Percentiles rank a stretch among this genome's conserved stretches.
phyloP scores from a whole-genome alignment of 169 alveolate species.

The Toxoplasma gondii region DNA sequence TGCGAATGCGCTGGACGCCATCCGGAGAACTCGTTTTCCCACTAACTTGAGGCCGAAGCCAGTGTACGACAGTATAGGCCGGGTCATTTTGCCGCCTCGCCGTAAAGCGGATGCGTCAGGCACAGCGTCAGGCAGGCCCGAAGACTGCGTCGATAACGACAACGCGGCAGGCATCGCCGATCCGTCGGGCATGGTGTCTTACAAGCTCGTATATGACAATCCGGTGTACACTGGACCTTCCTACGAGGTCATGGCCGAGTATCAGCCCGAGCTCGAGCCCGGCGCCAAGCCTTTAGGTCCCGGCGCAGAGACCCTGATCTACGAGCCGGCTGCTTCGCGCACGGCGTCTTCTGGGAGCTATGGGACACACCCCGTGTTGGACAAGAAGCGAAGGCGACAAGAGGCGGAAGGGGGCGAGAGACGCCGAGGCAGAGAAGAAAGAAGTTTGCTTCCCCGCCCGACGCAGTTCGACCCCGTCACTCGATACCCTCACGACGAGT shows the following conservation, averaged over 20 bases:
- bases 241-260: slow-evolving; percentile 5
- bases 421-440: background rate
- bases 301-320: background rate
- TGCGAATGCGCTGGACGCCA: background rate
- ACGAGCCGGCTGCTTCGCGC: background rate
- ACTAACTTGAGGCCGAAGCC: background rate
- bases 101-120: background rate
- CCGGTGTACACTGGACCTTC: background rate
- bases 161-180: too few relatives aligned
- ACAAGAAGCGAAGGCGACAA: background rate
- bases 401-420: background rate
- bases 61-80: background rate
- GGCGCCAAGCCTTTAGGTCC: background rate
- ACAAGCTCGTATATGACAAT: background rate
- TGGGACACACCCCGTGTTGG: too few relatives aligned
- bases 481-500: slow-evolving; percentile 1
- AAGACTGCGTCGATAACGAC: background rate
- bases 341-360: background rate
- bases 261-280: background rate
- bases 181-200: background rate
- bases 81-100: slow-evolving; percentile 18
- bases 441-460: background rate
- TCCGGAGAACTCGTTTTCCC: background rate
- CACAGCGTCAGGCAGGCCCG: background rate
- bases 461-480: background rate